Evolutionary conservation across 805 yeast genomes (phyloP), one percentile per base, ranked within the genome.

Genomic region (Monosporozyma aquatica): DNA sequence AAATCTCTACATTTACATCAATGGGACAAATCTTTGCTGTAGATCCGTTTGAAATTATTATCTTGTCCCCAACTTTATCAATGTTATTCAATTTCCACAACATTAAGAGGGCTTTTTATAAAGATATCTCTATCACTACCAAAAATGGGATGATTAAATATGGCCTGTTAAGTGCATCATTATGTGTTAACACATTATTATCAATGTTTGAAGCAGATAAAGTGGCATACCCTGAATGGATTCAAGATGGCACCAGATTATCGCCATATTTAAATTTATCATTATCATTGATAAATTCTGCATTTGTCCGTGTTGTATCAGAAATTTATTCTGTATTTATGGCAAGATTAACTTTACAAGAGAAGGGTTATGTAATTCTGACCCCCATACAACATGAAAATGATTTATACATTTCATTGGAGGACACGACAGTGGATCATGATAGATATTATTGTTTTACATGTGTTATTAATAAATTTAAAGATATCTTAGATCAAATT

Each of bases 251-350:
- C 7, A 38, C 27, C 14, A 25, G 21, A 9, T 14, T 35, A n/a
- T 29, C 45, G 30, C 38, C 39, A 14, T 38, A 37, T 39, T 23
- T 48, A n/a, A 46, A 52, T 29, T 30, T 54, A 7, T 47, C 55
- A 8, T 35, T 51, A 13, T 30, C 54, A 5, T 38, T 57, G 25
- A 41, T 47, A 1, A 47, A 49, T 34, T 49, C 59, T 2, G 34
- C 53, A n/a, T 45, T 51, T 20, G 46, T 52, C 34, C 43, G 62
- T 25, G 46, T 43, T 2, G 21, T 56, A n/a, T 44, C 55, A 3
- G 59, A 57, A 41, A 43, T 48, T 35, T 56, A 54, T 37, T 45
- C 52, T 10, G 42, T 45, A 3, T 49, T 54, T 38, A 52, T 56
- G 33, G 48, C 44, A 30, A 55, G 50, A 30, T 35, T 56, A 6